These are phyloP conservation scores for Pontederia crassipes DNA, from an alignment of 176 grass and related monocot species.

Conservation along the genomic window DNA sequence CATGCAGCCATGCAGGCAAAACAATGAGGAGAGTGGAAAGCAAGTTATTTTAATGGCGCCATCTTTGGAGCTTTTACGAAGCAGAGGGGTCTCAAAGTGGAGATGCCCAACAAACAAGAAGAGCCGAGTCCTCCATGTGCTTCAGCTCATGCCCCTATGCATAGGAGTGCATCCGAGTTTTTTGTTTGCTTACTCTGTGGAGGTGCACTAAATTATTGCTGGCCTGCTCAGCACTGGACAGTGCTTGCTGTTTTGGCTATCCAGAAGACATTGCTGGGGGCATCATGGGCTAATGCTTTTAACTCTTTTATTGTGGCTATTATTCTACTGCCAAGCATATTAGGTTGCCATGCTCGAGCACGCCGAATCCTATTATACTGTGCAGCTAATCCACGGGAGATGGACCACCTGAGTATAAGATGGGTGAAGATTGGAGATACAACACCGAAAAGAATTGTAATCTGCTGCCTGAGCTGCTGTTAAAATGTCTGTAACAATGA, in stretches of 20 bases:
- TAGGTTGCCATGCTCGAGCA: neutral
- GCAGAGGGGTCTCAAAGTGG: neutral
- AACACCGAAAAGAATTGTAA: no score
- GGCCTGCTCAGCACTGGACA: neutral
- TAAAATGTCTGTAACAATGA: no score
- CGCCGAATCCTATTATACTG: neutral
- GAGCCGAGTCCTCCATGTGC: neutral
- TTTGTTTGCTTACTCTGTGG: neutral
- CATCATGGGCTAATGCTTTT: neutral
- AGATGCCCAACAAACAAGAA: neutral
- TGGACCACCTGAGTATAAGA: neutral
- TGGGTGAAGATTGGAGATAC: no score
- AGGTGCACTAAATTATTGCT: neutral
- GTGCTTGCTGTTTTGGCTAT: neutral
- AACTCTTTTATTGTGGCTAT: neutral
- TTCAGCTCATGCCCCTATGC: conserved; percentile 3
- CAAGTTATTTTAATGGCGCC: neutral
- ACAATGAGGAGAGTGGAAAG: neutral
- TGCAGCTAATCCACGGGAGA: neutral
- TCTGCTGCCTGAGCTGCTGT: no score
- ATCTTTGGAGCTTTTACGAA: conserved; percentile 1
- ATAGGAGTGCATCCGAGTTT: neutral
- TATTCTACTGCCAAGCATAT: neutral
- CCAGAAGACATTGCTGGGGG: neutral
- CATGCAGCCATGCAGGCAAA: neutral